Evolutionary conservation across 306 rosid genomes (phyloP), one percentile per base, ranked within the genome.

Genomic region (Prunus mongolica): DNA sequence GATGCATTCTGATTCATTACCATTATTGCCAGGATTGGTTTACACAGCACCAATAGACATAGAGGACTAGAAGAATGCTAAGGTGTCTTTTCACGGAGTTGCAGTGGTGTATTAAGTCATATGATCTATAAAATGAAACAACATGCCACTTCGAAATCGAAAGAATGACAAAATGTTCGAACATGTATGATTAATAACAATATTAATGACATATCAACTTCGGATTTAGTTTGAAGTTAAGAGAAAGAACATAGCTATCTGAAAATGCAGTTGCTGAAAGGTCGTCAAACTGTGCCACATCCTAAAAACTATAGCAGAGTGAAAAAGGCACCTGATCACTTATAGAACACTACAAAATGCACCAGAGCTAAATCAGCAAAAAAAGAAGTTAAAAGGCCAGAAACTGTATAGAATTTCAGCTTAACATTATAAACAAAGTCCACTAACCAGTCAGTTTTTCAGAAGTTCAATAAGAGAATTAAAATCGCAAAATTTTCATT

Each of bases 391-490:
- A 20, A 50, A 69, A 30, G 49, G 18, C 65, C 65, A 38, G 49
- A 71, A 52, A 51, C 63, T 30, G 28, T 30, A 32, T 11, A 19
- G 18, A 44, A 2, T 69, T 69, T 50, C 60, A 25, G 20, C 18
- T 2, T 27, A 25, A 16, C 14, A 38, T 18, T 4, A 44, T 22
- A 20, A 22, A 2, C n/a, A 16, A 70, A n/a, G 38, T 68, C 12
- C 41, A 13, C 57, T 57, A 70, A 70, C 28, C n/a, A 71, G 19
- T 32, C 49, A 28, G 74, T 69, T 25, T 18, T 70, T 70, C 51
- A 55, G 8, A 30, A 32, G 8, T 70, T 71, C 30, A 54, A 71
- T 12, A 6, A 32, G 34, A 55, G 7, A 30, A 32, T 16, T n/a
- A 55, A 12, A 61, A 27, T 14, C 27, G 15, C 65, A 55, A n/a